Conservation (phyloP, 192 early-diverging fungal species). For the Gaertneriomyces semiglobifer region DNA sequence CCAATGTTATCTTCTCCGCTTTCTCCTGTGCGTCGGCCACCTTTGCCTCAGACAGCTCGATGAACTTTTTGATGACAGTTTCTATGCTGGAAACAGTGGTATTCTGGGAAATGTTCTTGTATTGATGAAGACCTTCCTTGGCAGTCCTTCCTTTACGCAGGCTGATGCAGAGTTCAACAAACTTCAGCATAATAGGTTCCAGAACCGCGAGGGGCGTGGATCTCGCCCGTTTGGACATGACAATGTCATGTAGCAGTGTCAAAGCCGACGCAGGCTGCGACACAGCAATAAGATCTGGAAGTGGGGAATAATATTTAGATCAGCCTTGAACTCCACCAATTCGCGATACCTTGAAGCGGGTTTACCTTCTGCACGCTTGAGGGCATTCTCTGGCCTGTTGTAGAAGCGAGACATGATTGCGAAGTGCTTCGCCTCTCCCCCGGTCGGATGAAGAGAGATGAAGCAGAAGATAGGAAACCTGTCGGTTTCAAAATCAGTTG, state of each 20-base stretch:
- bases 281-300: conserved; percentile 74
- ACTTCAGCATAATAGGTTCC: conserved; percentile 92
- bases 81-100: conserved; percentile 86
- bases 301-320: not conserved
- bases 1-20: conserved; percentile 84
- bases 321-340: not conserved
- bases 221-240: conserved; percentile 86
- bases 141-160: conserved; percentile 85
- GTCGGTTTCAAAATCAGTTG: too few relatives aligned
- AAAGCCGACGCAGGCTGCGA: conserved; percentile 81
- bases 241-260: conserved; percentile 83
- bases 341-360: not conserved
- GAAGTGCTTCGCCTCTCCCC: conserved; percentile 25
- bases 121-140: conserved; percentile 95
- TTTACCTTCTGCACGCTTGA: conserved; percentile 81
- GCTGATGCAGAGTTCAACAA: conserved; percentile 85
- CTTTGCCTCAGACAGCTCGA: conserved; percentile 81
- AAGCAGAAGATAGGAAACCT: not conserved
- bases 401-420: conserved; percentile 49
- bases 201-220: conserved; percentile 70
- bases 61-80: conserved; percentile 83
- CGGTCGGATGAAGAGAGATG: conserved; percentile 18
- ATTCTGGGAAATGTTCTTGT: conserved; percentile 98
- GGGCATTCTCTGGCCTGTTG: conserved; percentile 78
- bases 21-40: conserved; percentile 85